Evolutionary conservation across 2,329 filamentous ascomycete species (phyloP).

Genomic region (Cordyceps cicadae): DNA sequence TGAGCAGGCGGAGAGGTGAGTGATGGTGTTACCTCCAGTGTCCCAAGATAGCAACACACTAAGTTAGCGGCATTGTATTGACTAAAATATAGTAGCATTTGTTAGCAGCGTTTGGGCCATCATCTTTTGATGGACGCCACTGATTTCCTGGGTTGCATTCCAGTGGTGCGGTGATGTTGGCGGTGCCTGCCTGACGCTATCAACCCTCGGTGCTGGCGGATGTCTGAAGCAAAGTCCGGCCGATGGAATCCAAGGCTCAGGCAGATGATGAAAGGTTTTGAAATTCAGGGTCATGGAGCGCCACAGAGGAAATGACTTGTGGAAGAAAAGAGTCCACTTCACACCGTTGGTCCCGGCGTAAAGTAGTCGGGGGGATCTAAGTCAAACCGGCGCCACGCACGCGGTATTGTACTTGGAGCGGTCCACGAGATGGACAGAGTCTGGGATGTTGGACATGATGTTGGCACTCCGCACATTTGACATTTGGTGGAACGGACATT

Average conservation of each 20-base stretch:
- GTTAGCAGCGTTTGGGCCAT: background rate
- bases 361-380: background rate
- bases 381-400: constrained; percentile 3
- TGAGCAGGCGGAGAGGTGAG: background rate
- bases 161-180: background rate
- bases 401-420: background rate
- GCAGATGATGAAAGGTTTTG: background rate
- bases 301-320: background rate
- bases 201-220: no score
- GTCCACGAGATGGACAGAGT: background rate
- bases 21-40: constrained; percentile 7
- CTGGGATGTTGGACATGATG: background rate
- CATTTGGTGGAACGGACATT: background rate
- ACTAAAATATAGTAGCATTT: background rate
- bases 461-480: background rate
- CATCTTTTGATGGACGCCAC: background rate
- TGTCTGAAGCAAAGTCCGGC: background rate
- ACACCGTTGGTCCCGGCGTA: background rate
- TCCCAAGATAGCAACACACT: constrained; percentile 12
- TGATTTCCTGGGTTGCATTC: background rate
- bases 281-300: background rate
- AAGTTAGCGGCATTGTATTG: constrained; percentile 1
- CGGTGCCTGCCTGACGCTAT: background rate
- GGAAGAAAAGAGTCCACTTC: background rate
- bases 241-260: background rate